Conservation (phyloP, 1,284 basidiomycete genomes). For the Porogramme epimiltina region DNA sequence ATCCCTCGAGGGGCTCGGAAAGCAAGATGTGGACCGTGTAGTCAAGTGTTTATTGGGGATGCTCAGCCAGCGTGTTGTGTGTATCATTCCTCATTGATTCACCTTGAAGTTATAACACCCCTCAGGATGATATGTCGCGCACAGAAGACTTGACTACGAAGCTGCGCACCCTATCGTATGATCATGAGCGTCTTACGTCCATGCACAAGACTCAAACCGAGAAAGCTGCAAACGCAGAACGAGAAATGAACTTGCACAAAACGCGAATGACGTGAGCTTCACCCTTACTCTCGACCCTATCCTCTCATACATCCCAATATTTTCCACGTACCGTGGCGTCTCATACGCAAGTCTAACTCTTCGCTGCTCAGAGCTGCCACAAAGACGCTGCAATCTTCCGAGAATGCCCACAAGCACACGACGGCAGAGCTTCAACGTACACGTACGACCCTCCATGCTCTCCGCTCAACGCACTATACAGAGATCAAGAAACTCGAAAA, state of each 20-base stretch:
- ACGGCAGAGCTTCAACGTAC: slow-evolving; percentile 68
- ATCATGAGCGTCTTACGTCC: slow-evolving; percentile 74
- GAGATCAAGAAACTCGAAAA: slow-evolving; percentile 84
- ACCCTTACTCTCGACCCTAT: not conserved
- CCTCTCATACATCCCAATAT: too few species aligned
- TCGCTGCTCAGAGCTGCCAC: slow-evolving; percentile 56
- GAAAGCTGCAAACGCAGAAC: slow-evolving; percentile 66
- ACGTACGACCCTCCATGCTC: slow-evolving; percentile 59
- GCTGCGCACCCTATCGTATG: slow-evolving; percentile 78
- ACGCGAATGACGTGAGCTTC: slow-evolving; percentile 65
- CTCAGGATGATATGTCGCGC: slow-evolving; percentile 78
- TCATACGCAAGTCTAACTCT: not conserved
- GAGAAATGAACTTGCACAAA: slow-evolving; percentile 74
- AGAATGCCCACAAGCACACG: slow-evolving; percentile 69
- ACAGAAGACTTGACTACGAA: slow-evolving; percentile 79
- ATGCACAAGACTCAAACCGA: slow-evolving; percentile 62
- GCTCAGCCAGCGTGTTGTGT: slow-evolving; percentile 77
- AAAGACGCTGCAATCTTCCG: slow-evolving; percentile 57
- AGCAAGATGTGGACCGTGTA: slow-evolving; percentile 62
- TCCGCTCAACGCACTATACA: slow-evolving; percentile 66
- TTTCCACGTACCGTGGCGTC: too few species aligned
- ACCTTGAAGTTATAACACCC: not conserved
- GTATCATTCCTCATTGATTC: slow-evolving; percentile 31
- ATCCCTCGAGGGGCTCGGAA: slow-evolving; percentile 60
- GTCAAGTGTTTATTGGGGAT: slow-evolving; percentile 80